phyloP scores from a whole-genome alignment of 1,139 yeast species.

The Blastobotrys arbuscula region DNA sequence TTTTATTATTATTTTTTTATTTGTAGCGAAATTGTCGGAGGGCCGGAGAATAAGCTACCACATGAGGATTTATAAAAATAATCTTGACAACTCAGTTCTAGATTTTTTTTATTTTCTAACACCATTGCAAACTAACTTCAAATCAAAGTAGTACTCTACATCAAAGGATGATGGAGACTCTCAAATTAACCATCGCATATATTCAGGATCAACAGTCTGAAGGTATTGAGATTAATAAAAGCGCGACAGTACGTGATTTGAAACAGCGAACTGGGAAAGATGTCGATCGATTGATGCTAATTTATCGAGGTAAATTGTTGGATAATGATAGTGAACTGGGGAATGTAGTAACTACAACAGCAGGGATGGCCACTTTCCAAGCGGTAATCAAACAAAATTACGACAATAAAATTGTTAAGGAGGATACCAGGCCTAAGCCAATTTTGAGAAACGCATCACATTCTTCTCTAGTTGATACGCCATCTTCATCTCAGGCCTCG shows the following conservation, averaged over 20 bases:
- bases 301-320: neutral
- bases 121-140: no score
- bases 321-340: neutral
- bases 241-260: neutral
- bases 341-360: neutral
- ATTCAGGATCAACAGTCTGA: neutral
- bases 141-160: no score
- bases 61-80: no score
- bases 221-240: neutral
- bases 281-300: neutral
- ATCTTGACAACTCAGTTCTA: no score
- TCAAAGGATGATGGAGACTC: neutral
- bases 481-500: neutral
- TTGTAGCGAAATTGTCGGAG: no score
- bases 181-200: neutral
- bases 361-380: neutral
- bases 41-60: neutral
- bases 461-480: neutral
- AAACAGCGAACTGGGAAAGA: constrained; percentile 1
- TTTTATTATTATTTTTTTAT: no score
- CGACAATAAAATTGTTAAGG: no score
- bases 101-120: no score
- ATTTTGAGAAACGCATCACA: neutral
- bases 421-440: neutral
- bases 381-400: neutral